These are phyloP conservation scores for Sporothrix globosa DNA, from an alignment of 2,329 filamentous ascomycete species.

Conservation along the genomic window DNA sequence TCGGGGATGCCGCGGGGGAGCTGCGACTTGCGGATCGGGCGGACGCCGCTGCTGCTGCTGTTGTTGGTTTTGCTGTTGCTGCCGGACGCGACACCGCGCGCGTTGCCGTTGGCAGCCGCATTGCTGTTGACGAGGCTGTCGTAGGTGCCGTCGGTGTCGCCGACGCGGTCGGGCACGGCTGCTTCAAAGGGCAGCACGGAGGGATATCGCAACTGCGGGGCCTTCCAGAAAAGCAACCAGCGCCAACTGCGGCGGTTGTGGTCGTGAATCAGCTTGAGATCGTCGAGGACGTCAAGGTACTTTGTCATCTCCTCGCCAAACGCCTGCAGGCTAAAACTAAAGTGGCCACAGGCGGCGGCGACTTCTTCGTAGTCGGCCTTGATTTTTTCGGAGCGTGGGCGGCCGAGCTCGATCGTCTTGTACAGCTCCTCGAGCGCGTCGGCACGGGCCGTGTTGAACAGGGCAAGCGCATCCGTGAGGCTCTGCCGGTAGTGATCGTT, in stretches of 20 bases:
- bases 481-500: conserved; percentile 81
- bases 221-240: conserved; percentile 81
- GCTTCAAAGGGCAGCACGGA: conserved; percentile 45
- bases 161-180: conserved; percentile 39
- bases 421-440: conserved; percentile 81
- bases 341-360: conserved; percentile 95
- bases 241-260: conserved; percentile 69
- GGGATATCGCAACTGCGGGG: conserved; percentile 33
- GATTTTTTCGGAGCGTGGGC: conserved; percentile 69
- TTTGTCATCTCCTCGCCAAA: conserved; percentile 87
- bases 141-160: neutral
- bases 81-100: neutral
- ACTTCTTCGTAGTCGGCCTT: conserved; percentile 97
- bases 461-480: conserved; percentile 73
- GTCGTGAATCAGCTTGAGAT: conserved; percentile 73
- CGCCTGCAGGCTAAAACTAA: conserved; percentile 87
- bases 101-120: neutral
- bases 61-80: neutral
- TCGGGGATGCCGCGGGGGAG: conserved; percentile 61
- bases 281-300: conserved; percentile 82
- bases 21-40: conserved; percentile 57
- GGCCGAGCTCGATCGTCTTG: conserved; percentile 72
- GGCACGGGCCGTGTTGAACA: conserved; percentile 77
- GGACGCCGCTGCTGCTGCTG: conserved; percentile 40
- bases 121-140: neutral